These are phyloP conservation scores for Monascus purpureus DNA, from an alignment of 495 filamentous ascomycete genomes.

Conservation along the genomic window DNA sequence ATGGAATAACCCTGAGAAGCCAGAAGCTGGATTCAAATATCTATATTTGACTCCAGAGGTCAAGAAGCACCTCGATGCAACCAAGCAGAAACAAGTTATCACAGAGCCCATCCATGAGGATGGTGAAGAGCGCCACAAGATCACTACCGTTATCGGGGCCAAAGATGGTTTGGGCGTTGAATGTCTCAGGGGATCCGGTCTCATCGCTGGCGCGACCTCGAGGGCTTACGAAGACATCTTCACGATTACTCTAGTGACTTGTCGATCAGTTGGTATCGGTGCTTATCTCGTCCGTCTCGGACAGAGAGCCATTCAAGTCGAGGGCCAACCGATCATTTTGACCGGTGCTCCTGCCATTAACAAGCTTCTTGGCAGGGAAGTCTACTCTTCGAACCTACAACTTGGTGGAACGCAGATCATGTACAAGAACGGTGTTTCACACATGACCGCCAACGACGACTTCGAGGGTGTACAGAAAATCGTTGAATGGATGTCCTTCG, in stretches of 20 bases:
- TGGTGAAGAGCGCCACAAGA: slow-evolving; percentile 85
- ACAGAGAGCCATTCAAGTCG: slow-evolving; percentile 96
- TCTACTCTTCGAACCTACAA: slow-evolving; percentile 97
- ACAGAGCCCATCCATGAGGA: slow-evolving; percentile 75
- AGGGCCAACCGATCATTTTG: slow-evolving; percentile 97
- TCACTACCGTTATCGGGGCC: slow-evolving; percentile 84
- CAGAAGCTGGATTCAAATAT: slow-evolving; percentile 92
- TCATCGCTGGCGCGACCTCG: slow-evolving; percentile 95
- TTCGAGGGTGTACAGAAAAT: slow-evolving; percentile 97
- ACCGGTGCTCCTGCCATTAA: slow-evolving; percentile 96
- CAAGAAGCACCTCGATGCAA: slow-evolving; percentile 79
- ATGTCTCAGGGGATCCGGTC: slow-evolving; percentile 89
- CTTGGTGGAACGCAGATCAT: slow-evolving; percentile 99
- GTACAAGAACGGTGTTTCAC: slow-evolving; percentile 99
- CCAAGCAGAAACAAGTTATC: slow-evolving; percentile 68
- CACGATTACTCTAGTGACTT: slow-evolving; percentile 95
- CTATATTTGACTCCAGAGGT: slow-evolving; percentile 84
- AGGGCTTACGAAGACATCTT: slow-evolving; percentile 98
- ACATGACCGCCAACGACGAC: slow-evolving; percentile 96
- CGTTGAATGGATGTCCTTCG: slow-evolving; percentile 91
- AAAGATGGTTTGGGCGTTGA: slow-evolving; percentile 97
- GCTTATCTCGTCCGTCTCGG: slow-evolving; percentile 96
- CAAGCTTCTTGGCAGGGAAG: slow-evolving; percentile 93
- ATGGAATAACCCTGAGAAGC: slow-evolving; percentile 77
- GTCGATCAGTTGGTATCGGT: slow-evolving; percentile 94